Base-by-base conservation (phyloP, 2,329 filamentous ascomycete species). In the Colletotrichum phormii region DNA sequence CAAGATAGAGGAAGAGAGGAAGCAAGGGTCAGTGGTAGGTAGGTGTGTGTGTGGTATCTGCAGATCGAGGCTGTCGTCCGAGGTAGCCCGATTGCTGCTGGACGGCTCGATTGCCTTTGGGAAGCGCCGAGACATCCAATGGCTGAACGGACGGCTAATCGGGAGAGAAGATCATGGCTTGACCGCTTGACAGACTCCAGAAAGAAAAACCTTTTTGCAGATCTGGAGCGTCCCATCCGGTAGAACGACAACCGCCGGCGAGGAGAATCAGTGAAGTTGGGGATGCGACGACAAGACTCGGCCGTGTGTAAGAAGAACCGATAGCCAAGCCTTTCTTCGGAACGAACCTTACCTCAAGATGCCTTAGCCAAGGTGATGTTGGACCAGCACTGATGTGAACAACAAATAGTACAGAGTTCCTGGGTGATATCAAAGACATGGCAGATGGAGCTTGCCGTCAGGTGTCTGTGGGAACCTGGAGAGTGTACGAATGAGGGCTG, bases 291-390 rank as follows among this genome's bases (percentile, higher is more conserved):
- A 71, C 42, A 54, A 66, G 54, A 60, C 54, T 46, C 11, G 29
- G 46, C 5, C 46, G 26, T 15, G 29, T 37, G 42, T 46, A 62
- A 67, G 68, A 37, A 22, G 35, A 67, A 15, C 57, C 49, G 57
- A 67, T 8, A 49, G 63, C 63, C 68, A 62, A 51, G 64, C 26
- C 46, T 51, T 55, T 57, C 49, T 37, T 62, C 49, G 35, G 58
- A 60, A 31, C 15, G 29, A 71, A 62, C 64, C 58, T 62, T 66
- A 62, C 33, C 42, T 8, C 24, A 5, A n/a, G 26, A 51, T 46
- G 55, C 11, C 22, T 71, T 58, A 63, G 64, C 58, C 64, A 67
- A 71, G 37, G 29, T 62, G 11, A 31, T 57, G 57, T 54, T 49
- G 18, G 42, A 58, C 31, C 33, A 42, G 57, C 51, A 33, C 57